Evolutionary conservation across 305 asterid species (phyloP).

Genomic region (Fraxinus xanthoxyloides): DNA sequence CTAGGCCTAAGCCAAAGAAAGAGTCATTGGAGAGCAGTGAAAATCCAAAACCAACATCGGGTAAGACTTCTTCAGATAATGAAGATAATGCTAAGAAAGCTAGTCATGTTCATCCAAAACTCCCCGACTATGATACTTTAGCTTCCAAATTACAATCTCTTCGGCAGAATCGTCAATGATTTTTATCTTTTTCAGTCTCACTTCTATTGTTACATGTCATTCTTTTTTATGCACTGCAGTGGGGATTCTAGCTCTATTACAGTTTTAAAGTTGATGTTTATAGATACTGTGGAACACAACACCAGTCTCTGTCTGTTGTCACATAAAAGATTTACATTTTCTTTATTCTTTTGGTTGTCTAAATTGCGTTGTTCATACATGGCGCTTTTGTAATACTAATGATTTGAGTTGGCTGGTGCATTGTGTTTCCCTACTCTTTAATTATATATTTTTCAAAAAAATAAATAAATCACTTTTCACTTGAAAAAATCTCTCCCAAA

Average conservation of each 20-base stretch:
- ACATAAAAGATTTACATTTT: background rate
- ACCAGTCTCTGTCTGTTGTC: background rate
- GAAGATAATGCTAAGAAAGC: constrained; percentile 52
- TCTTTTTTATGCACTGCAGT: no score
- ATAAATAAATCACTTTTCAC: no score
- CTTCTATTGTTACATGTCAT: background rate
- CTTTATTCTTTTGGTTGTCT: background rate
- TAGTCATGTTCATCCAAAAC: constrained; percentile 95
- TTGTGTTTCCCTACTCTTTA: background rate
- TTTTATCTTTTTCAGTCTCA: background rate
- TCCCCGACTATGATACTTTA: constrained; percentile 83
- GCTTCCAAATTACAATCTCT: constrained; percentile 47
- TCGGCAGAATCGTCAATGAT: constrained; percentile 49
- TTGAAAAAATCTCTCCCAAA: no score
- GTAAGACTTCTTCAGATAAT: constrained; percentile 31
- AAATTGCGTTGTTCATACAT: background rate
- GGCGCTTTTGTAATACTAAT: background rate
- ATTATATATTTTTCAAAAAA: no score
- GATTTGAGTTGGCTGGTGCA: background rate
- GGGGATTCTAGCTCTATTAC: constrained; percentile 11
- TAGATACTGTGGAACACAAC: background rate
- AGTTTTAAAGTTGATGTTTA: constrained; percentile 2
- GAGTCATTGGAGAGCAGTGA: constrained; percentile 26
- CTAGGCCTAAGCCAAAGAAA: constrained; percentile 10
- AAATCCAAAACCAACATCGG: constrained; percentile 31